Base-by-base conservation (phyloP, 768 basidiomycete genomes). In the Hericium erinaceus region DNA sequence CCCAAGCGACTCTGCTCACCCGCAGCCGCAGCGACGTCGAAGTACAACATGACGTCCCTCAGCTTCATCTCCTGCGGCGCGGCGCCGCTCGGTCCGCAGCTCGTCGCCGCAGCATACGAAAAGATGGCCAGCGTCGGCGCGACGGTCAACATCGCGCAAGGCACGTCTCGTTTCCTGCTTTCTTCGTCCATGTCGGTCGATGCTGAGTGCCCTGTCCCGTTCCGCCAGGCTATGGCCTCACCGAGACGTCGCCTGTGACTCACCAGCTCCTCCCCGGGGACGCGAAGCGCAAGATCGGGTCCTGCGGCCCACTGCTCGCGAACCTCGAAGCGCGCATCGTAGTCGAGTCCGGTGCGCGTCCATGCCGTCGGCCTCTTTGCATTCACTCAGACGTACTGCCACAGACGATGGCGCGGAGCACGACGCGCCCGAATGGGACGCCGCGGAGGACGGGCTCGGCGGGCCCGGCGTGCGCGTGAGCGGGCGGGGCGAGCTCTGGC, bases 241-340 rank as follows among this genome's bases (percentile, higher is more conserved):
- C 90, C 0, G 92, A 93, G 70, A 92, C 89, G 1, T 87, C 89
- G 0, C 89, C 89, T 0, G 83, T 83, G 0, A 77, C 83, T 0
- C 82, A 84, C 60, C 60, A 87, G 2, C 74, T 88, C 8, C 74
- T 80, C 1, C 52, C 67, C 0, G 65, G 74, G 2, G 72, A 80
- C 18, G 70, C 72, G 1, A 58, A 70, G 12, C 67, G 74, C 16
- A 87, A 83, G 61, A 67, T 81, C 24, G 89, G 89, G 11, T 82
- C 80, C 50, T 77, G 86, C 37, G 93, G 93, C 3, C 63, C 77
- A 4, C 72, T 93, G 2, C 68, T 92, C 28, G 84, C 93, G 0
- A 87, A 87, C 61, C 77, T 93, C 37, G 81, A 93, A 66, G 84
- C 86, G 2, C 78, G 87, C 6, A 67, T 97, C 9, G 80, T 94